A percentile compares a stretch with the other conserved stretches of the same genome.
Conservation (phyloP, 805 yeast genomes). For the Candida suzukii region DNA sequence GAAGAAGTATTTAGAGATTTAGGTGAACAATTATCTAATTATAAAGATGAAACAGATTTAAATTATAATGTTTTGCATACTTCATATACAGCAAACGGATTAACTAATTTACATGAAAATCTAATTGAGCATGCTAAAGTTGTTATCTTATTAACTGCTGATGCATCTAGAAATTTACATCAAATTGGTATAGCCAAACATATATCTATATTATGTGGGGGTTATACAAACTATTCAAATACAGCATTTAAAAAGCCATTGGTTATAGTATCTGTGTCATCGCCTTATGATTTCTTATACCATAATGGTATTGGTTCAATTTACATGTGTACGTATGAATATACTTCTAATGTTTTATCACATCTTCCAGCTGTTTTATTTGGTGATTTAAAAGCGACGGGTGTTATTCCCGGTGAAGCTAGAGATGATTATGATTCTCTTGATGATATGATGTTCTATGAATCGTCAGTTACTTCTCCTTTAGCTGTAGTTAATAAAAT, state of each 20-base stretch:
- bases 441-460: slow-evolving; percentile 2
- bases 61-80: slow-evolving; percentile 48
- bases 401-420: slow-evolving; percentile 48
- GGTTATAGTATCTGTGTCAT: slow-evolving; percentile 51
- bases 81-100: slow-evolving; percentile 50
- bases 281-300: slow-evolving; percentile 56
- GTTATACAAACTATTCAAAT: slow-evolving; percentile 24
- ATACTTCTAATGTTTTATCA: slow-evolving; percentile 43
- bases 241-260: slow-evolving; percentile 37
- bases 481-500: not conserved
- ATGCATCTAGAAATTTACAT: slow-evolving; percentile 52
- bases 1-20: slow-evolving; percentile 48
- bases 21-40: slow-evolving; percentile 38
- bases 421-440: slow-evolving; percentile 5
- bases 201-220: slow-evolving; percentile 47
- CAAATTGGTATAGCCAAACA: slow-evolving; percentile 57
- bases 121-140: slow-evolving; percentile 45
- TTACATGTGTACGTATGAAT: slow-evolving; percentile 55
- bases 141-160: slow-evolving; percentile 48
- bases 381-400: slow-evolving; percentile 46
- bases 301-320: slow-evolving; percentile 48
- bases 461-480: slow-evolving; percentile 1
- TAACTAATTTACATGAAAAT: slow-evolving; percentile 47
- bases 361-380: slow-evolving; percentile 44
- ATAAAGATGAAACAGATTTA: slow-evolving; percentile 16